These are phyloP conservation scores for Exsudoporus floridanus DNA, from an alignment of 1,284 basidiomycete species.

Conservation along the genomic window DNA sequence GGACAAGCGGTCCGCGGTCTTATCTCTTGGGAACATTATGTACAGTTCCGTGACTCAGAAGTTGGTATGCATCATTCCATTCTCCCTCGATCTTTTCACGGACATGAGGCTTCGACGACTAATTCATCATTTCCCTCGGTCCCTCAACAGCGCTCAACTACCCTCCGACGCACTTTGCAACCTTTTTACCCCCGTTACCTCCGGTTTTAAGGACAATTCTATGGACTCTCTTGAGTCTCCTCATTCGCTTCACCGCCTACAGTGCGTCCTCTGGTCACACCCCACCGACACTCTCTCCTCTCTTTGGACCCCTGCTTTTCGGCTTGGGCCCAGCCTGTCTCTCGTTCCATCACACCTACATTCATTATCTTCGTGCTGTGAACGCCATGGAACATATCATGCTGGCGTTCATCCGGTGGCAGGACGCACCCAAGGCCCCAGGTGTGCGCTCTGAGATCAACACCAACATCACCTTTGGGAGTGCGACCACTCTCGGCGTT, in stretches of 20 bases:
- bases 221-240: constrained; percentile 66
- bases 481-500: constrained; percentile 60
- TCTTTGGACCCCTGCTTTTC: constrained; percentile 86
- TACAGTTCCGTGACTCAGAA: constrained; percentile 76
- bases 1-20: constrained; percentile 70
- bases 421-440: constrained; percentile 51
- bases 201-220: constrained; percentile 60
- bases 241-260: constrained; percentile 79
- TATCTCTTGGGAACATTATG: constrained; percentile 76
- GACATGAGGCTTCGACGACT: constrained; percentile 20
- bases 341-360: constrained; percentile 76
- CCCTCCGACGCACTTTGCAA: constrained; percentile 66
- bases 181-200: constrained; percentile 55
- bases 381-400: constrained; percentile 87
- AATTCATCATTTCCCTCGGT: constrained; percentile 25
- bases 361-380: constrained; percentile 76
- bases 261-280: constrained; percentile 80
- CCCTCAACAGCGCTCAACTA: constrained; percentile 51
- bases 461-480: constrained; percentile 39
- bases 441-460: constrained; percentile 32
- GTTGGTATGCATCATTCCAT: constrained; percentile 52
- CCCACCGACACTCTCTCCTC: constrained; percentile 78
- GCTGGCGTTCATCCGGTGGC: constrained; percentile 80
- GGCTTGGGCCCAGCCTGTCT: constrained; percentile 64
- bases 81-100: constrained; percentile 23